phyloP scores from a whole-genome alignment of 176 grass and related monocot genomes.

The Carex cristatella region DNA sequence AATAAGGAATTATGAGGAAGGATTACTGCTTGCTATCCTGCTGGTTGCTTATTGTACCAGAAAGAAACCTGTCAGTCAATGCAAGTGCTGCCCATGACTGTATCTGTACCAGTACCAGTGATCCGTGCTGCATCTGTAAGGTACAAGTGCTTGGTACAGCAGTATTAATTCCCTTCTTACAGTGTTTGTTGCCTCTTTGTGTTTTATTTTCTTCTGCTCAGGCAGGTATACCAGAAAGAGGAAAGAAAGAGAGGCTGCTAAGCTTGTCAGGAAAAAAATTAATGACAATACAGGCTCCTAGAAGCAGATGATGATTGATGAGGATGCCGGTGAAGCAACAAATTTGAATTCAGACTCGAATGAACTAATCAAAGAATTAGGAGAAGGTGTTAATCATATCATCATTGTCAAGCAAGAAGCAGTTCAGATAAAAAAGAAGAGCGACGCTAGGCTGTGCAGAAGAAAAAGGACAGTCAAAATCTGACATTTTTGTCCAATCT shows the following conservation, averaged over 20 bases:
- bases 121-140: no score
- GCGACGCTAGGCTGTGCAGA: slow-evolving; percentile 7
- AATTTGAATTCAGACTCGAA: slow-evolving; percentile 3
- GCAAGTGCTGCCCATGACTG: neutral
- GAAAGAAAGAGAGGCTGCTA: slow-evolving; percentile 55
- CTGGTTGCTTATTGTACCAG: neutral
- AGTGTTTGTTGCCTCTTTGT: neutral
- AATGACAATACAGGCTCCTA: slow-evolving; percentile 60
- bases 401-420: slow-evolving; percentile 48
- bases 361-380: neutral
- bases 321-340: slow-evolving; percentile 28
- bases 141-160: neutral
- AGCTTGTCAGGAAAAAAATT: slow-evolving; percentile 52
- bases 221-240: slow-evolving; percentile 54
- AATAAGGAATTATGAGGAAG: neutral
- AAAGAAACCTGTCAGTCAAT: neutral
- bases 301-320: slow-evolving; percentile 36
- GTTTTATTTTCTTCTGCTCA: slow-evolving; percentile 13
- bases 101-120: no score
- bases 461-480: no score
- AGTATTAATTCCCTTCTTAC: neutral
- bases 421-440: slow-evolving; percentile 55
- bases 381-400: neutral
- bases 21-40: neutral
- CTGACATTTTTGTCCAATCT: no score